Evolutionary conservation across 306 rosid genomes (phyloP), one percentile per base, ranked within the genome.

Genomic region (Canavalia gladiata): DNA sequence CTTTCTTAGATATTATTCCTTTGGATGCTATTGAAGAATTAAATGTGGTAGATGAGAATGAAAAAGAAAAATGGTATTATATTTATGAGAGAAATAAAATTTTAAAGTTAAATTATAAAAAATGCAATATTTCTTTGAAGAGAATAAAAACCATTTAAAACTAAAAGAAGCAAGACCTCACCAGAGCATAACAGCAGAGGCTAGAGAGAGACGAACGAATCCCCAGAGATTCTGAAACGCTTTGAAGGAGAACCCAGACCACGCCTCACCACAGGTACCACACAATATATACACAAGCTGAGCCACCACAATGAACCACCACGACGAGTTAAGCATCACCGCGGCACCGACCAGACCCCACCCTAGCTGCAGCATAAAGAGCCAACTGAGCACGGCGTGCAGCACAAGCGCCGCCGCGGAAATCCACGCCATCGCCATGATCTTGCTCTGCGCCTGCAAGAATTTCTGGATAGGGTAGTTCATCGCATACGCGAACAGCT

Each of bases 281-380:
- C 87, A 18, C 7, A 92, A 7, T 0, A 91, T 88, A 65, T 95
- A 95, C 8, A 59, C 49, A 5, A 93, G 7, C 87, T 95, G 97
- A 10, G 90, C 92, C 33, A 88, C 5, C 54, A 89, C 95, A 0
- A 92, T 86, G 25, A 92, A 1, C 94, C 95, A 90, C 97, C 99
- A 95, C 11, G 99, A 91, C 0, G 75, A 5, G 81, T 95, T 85
- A 2, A 95, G 85, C 39, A 93, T 90, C 39, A 91, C 80, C 2
- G 97, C 97, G 1, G 91, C 99, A 0, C 99, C 97, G 1, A 76
- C 92, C 13, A 95, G 59, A 0, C 97, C 97, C 98, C 95, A 92
- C 6, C 79, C 74, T 6, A 90, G 28, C 49, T 86, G 50, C 85
- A 91, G 4, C 88, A 93, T 95, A 2, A 95, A 72, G 30, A 91